phyloP scores from a whole-genome alignment of 2,329 filamentous ascomycete genomes.

The Aotearoamyces nothofagi region DNA sequence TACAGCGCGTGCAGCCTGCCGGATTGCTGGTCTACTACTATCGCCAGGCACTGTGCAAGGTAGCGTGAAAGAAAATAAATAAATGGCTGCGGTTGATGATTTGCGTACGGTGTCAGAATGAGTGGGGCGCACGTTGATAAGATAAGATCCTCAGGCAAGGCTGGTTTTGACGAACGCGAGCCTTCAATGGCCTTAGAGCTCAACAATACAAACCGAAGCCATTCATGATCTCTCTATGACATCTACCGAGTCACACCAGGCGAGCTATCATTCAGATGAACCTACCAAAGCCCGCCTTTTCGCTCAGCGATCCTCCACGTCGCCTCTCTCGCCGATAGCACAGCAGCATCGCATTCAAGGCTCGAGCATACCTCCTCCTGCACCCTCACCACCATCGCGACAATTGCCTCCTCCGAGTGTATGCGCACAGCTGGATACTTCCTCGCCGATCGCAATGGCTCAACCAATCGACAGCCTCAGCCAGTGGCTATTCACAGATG shows the following conservation, averaged over 20 bases:
- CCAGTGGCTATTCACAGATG: conserved; percentile 83
- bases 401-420: background rate
- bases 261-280: background rate
- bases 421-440: background rate
- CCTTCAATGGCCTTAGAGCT: too few relatives aligned
- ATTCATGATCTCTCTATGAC: background rate
- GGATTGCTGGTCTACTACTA: too few relatives aligned
- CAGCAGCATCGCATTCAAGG: background rate
- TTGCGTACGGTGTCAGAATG: too few relatives aligned
- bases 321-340: background rate
- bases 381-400: background rate
- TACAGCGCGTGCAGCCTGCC: too few relatives aligned
- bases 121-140: too few relatives aligned
- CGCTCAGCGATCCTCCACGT: background rate
- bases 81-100: too few relatives aligned
- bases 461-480: background rate
- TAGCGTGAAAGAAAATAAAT: too few relatives aligned
- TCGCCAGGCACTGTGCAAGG: too few relatives aligned
- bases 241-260: background rate
- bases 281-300: background rate
- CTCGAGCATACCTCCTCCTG: background rate
- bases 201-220: too few relatives aligned
- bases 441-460: background rate
- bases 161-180: too few relatives aligned
- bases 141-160: too few relatives aligned